Percentiles rank a stretch among this genome's conserved stretches.
These are phyloP conservation scores for Sarocladium oryzae DNA, from an alignment of 2,329 filamentous ascomycete genomes.

Conservation along the genomic window DNA sequence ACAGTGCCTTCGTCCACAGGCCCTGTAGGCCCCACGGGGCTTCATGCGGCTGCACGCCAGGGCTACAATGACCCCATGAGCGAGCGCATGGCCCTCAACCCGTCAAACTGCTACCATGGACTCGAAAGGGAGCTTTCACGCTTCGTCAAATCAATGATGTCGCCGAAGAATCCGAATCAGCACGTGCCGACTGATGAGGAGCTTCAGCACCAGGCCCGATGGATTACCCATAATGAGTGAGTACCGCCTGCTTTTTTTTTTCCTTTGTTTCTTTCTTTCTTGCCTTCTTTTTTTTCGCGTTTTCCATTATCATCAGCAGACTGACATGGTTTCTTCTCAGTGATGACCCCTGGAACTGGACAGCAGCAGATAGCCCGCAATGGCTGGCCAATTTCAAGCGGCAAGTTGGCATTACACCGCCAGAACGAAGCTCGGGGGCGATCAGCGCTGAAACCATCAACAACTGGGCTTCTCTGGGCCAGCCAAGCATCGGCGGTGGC, in stretches of 20 bases:
- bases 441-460: not conserved
- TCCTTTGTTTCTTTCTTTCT: no score
- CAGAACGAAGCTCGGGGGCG: not conserved
- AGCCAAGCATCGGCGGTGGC: not conserved
- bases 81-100: slow-evolving; percentile 40
- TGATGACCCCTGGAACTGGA: slow-evolving; percentile 60
- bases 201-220: slow-evolving; percentile 56
- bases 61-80: not conserved
- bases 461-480: not conserved
- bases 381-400: slow-evolving; percentile 59
- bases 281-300: no score
- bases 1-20: not conserved
- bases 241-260: slow-evolving; percentile 25
- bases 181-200: slow-evolving; percentile 56
- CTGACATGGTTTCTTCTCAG: slow-evolving; percentile 24
- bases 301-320: not conserved
- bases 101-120: slow-evolving; percentile 54
- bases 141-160: slow-evolving; percentile 47
- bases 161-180: slow-evolving; percentile 51
- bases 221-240: slow-evolving; percentile 57
- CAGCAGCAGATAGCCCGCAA: slow-evolving; percentile 55
- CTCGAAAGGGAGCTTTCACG: slow-evolving; percentile 47
- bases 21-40: no score
- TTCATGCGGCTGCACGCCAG: not conserved
- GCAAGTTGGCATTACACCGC: slow-evolving; percentile 41